Conservation (phyloP, 73 alveolate species). For the Tetrahymena thermophila region DNA sequence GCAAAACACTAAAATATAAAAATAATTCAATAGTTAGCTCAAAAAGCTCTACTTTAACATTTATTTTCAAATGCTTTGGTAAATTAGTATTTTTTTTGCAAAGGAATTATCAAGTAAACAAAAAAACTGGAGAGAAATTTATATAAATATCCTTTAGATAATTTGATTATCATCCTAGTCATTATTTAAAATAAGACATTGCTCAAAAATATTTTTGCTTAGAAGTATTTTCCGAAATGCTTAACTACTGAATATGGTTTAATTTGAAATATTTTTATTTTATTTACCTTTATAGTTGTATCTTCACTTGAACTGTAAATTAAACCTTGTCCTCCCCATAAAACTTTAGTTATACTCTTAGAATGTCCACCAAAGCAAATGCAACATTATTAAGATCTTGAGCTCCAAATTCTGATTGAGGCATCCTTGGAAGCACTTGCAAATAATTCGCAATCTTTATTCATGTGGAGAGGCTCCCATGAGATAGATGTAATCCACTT, state of each 20-base stretch:
- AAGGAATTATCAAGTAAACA: no score
- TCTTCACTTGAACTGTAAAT: constrained; percentile 96
- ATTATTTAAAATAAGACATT: no score
- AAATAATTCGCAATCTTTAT: constrained; percentile 64
- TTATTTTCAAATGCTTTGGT: no score
- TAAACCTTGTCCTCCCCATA: constrained; percentile 95
- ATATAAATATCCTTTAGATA: no score
- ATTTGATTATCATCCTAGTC: no score
- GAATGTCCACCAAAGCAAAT: constrained; percentile 79
- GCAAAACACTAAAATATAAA: no score
- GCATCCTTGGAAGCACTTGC: constrained; percentile 88
- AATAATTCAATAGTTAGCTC: no score
- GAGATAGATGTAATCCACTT: constrained; percentile 94
- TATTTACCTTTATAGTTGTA: constrained; percentile 68
- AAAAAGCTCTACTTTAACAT: no score
- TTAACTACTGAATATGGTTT: neutral
- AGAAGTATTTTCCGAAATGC: no score
- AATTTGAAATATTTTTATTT: constrained; percentile 24
- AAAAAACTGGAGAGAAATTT: no score
- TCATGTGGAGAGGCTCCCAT: constrained; percentile 93
- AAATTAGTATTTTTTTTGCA: no score
- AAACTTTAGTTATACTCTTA: constrained; percentile 92
- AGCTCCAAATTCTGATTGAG: constrained; percentile 90
- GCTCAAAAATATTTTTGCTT: no score
- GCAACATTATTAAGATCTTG: constrained; percentile 62